phyloP scores from a whole-genome alignment of 169 alveolate genomes.

The Theileria orientalis region DNA sequence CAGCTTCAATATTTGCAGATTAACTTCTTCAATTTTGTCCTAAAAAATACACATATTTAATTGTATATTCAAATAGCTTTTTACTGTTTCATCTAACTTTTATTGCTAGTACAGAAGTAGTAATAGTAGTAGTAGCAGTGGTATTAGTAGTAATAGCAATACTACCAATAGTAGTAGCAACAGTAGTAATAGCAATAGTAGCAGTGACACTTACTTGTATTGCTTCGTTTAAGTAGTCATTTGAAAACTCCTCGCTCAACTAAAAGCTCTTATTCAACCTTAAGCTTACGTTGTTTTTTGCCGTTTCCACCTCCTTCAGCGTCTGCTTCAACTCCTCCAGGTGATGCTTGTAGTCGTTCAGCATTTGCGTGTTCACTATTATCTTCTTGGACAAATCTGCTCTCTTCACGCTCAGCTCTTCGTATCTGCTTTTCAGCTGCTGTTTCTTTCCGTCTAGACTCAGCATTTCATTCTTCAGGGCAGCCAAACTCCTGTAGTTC shows the following conservation, averaged over 20 bases:
- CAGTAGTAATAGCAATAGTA: too few species aligned
- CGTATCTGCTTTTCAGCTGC: conserved; percentile 9
- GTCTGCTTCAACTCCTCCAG: conserved; percentile 12
- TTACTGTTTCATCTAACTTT: too few species aligned
- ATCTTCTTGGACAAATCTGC: conserved; percentile 25
- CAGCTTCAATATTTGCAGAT: background rate
- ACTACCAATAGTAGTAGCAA: too few species aligned
- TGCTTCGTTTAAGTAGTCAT: background rate
- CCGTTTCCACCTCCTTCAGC: background rate
- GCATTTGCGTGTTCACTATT: conserved; percentile 30
- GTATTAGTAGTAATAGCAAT: too few species aligned
- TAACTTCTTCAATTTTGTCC: too few species aligned
- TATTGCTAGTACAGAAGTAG: too few species aligned
- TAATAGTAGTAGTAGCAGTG: too few species aligned
- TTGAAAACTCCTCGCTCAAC: background rate
- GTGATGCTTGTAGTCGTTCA: conserved; percentile 34
- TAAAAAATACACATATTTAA: too few species aligned
- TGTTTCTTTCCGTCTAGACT: conserved; percentile 13
- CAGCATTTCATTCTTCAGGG: conserved; percentile 6
- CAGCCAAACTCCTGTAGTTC: background rate
- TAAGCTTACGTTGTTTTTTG: background rate
- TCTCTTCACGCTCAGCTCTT: conserved; percentile 21
- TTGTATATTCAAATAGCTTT: too few species aligned
- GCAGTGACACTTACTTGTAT: background rate
- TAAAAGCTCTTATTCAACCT: background rate